Conservation (phyloP, 257 asterid genomes). For the Solanum stenotomum region DNA sequence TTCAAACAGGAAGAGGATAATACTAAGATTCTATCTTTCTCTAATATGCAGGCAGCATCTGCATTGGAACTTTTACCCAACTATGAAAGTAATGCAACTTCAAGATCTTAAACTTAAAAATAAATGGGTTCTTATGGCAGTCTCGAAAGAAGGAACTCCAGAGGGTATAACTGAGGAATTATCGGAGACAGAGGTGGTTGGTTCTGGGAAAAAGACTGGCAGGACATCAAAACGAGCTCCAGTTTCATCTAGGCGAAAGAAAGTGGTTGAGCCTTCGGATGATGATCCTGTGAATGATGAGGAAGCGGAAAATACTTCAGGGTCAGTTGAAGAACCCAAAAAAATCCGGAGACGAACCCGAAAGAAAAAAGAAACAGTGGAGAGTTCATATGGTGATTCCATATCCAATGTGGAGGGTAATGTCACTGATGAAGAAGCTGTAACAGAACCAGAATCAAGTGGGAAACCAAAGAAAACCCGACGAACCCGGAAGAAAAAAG, state of each 20-base stretch:
- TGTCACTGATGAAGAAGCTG: slow-evolving; percentile 30
- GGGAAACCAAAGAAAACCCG: slow-evolving; percentile 31
- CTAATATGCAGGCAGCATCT: slow-evolving; percentile 45
- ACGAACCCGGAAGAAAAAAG: slow-evolving; percentile 47
- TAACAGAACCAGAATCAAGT: slow-evolving; percentile 21
- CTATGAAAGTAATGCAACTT: slow-evolving; percentile 33
- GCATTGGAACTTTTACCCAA: slow-evolving; percentile 27
- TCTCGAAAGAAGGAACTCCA: slow-evolving; percentile 25
- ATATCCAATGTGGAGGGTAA: slow-evolving; percentile 6
- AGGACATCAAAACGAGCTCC: slow-evolving; percentile 41
- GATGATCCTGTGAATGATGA: slow-evolving; percentile 21
- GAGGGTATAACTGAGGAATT: slow-evolving; percentile 34
- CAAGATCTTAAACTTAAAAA: slow-evolving; percentile 28
- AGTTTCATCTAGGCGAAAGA: slow-evolving; percentile 42
- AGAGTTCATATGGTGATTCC: slow-evolving; percentile 27
- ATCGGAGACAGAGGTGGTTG: slow-evolving; percentile 34
- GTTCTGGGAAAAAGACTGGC: slow-evolving; percentile 36
- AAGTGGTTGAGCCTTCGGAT: slow-evolving; percentile 12
- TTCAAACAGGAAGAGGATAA: neutral
- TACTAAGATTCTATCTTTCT: neutral
- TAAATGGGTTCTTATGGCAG: slow-evolving; percentile 41
- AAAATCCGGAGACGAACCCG: slow-evolving; percentile 37
- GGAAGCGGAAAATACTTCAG: slow-evolving; percentile 23
- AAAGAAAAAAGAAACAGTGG: slow-evolving; percentile 37
- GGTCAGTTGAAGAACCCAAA: slow-evolving; percentile 22